Evolutionary conservation across 768 basidiomycete species (phyloP).

Genomic region (Suillus ampliporus): DNA sequence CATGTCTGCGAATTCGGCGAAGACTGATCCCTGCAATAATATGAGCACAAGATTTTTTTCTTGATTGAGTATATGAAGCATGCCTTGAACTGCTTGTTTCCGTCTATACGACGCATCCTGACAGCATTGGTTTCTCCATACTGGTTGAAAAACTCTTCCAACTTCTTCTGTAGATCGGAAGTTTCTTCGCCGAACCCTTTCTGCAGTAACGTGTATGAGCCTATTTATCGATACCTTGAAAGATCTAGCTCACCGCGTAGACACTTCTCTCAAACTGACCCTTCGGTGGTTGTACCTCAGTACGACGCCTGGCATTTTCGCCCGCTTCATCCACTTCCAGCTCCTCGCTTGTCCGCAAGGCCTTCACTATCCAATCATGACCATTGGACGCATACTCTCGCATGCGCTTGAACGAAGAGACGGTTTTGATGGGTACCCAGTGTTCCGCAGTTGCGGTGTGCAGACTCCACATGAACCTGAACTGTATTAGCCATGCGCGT

Average conservation of each 20-base stretch:
- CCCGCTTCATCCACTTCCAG: constrained; percentile 80
- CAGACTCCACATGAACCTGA: constrained; percentile 94
- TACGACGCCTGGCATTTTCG: constrained; percentile 73
- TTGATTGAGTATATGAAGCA: constrained; percentile 17
- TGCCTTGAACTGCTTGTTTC: constrained; percentile 89
- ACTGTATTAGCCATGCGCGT: neutral
- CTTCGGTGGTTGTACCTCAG: constrained; percentile 79
- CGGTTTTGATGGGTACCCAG: constrained; percentile 87
- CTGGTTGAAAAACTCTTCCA: constrained; percentile 81
- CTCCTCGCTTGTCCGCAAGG: constrained; percentile 56
- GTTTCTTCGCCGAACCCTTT: constrained; percentile 86
- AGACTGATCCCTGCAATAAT: constrained; percentile 81
- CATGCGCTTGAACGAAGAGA: constrained; percentile 97
- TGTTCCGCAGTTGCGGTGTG: constrained; percentile 82
- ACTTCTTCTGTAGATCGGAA: constrained; percentile 64
- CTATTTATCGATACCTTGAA: neutral
- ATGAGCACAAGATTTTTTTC: neutral
- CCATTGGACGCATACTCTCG: constrained; percentile 67
- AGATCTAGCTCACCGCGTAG: constrained; percentile 73
- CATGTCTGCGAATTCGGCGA: constrained; percentile 83
- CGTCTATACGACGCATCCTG: constrained; percentile 82
- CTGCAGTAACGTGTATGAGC: constrained; percentile 44
- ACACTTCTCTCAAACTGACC: constrained; percentile 83
- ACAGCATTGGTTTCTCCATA: constrained; percentile 84
- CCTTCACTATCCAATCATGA: constrained; percentile 69